A percentile compares a stretch with the other conserved stretches of the same genome.
These are phyloP conservation scores for Cordyceps cateniannulata DNA, from an alignment of 2,329 filamentous ascomycete genomes.

Conservation along the genomic window DNA sequence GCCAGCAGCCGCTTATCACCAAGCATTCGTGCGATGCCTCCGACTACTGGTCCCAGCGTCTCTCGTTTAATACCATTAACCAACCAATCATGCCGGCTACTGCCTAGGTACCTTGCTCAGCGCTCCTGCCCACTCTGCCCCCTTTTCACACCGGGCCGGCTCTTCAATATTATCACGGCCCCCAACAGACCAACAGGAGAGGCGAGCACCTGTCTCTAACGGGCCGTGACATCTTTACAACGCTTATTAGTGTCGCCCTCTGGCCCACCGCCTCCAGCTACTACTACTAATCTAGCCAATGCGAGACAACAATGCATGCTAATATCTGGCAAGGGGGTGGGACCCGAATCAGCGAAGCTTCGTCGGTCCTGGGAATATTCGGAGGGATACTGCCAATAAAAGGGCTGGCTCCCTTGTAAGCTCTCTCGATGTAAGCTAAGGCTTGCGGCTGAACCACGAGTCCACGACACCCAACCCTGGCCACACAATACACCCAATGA, in stretches of 20 bases:
- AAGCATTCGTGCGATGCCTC: not conserved
- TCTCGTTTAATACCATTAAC: too few relatives aligned
- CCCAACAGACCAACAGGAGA: conserved; percentile 3
- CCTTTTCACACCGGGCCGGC: not conserved
- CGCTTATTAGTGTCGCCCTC: not conserved
- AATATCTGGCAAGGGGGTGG: not conserved
- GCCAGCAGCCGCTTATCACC: not conserved
- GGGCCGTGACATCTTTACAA: not conserved
- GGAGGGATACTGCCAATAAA: not conserved
- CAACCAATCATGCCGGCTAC: not conserved
- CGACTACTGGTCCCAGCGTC: too few relatives aligned
- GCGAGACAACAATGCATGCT: not conserved
- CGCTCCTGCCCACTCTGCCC: not conserved
- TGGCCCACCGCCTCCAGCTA: not conserved
- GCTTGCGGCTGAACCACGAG: not conserved
- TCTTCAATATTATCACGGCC: not conserved
- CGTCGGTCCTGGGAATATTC: not conserved
- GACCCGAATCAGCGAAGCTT: not conserved
- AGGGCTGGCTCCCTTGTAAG: not conserved
- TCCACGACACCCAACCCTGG: not conserved
- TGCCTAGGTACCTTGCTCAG: too few relatives aligned
- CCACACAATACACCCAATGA: not conserved
- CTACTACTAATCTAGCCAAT: too few relatives aligned
- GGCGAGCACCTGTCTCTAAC: not conserved
- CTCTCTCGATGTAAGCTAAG: not conserved